Conservation (phyloP, 2,329 filamentous ascomycete genomes). For the Zymoseptoria ardabiliae region DNA sequence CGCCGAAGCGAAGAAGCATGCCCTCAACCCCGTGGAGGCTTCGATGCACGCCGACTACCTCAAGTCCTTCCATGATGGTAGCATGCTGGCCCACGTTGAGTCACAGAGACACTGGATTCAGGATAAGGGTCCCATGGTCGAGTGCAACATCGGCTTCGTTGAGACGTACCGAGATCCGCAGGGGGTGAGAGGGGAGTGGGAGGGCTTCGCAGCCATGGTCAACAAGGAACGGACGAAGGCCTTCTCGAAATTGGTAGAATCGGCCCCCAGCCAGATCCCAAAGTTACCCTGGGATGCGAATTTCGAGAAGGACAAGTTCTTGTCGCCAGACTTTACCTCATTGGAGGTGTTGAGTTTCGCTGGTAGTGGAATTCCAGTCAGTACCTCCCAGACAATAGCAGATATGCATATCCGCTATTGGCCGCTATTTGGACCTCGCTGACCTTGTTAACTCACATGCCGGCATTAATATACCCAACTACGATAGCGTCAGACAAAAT, state of each 20-base stretch:
- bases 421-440: background rate
- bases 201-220: conserved; percentile 54
- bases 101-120: conserved; percentile 48
- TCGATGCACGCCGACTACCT: conserved; percentile 42
- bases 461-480: conserved; percentile 46
- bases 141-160: conserved; percentile 48
- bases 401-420: background rate
- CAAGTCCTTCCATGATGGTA: conserved; percentile 45
- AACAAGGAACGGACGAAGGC: conserved; percentile 86
- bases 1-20: conserved; percentile 41
- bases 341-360: conserved; percentile 83
- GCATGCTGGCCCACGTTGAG: conserved; percentile 44
- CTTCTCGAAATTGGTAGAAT: conserved; percentile 76
- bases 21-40: conserved; percentile 39
- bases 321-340: conserved; percentile 92
- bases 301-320: conserved; percentile 94
- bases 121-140: conserved; percentile 45
- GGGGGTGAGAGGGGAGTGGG: conserved; percentile 47
- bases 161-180: conserved; percentile 50
- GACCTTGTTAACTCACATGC: background rate
- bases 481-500: conserved; percentile 70
- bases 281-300: conserved; percentile 79
- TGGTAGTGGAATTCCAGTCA: conserved; percentile 54
- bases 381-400: conserved; percentile 19
- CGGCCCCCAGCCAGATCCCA: conserved; percentile 76